These are phyloP conservation scores for Ehretia macrophylla DNA, from an alignment of 257 asterid genomes.

Conservation along the genomic window DNA sequence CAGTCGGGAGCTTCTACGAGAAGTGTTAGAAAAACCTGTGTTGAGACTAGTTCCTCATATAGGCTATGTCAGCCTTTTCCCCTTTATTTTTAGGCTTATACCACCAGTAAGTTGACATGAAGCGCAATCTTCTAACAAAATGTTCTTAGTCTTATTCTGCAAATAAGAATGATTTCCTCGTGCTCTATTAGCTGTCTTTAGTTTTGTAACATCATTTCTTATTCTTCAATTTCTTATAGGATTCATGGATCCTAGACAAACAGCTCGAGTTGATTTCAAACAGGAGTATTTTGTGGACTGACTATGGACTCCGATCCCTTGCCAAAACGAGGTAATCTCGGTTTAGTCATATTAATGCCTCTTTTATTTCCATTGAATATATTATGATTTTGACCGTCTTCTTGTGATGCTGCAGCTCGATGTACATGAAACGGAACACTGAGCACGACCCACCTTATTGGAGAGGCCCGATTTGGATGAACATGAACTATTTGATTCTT, in stretches of 20 bases:
- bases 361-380: neutral
- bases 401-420: slow-evolving; percentile 43
- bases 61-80: slow-evolving; percentile 97
- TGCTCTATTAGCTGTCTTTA: neutral
- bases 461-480: slow-evolving; percentile 99
- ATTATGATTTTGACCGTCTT: neutral
- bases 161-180: neutral
- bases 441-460: slow-evolving; percentile 97
- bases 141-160: neutral
- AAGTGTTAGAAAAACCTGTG: slow-evolving; percentile 68
- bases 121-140: too few species aligned
- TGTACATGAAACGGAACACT: slow-evolving; percentile 92
- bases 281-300: slow-evolving; percentile 77
- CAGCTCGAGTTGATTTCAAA: slow-evolving; percentile 88
- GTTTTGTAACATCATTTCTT: neutral
- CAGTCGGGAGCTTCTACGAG: slow-evolving; percentile 63
- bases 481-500: slow-evolving; percentile 89
- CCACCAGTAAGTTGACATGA: slow-evolving; percentile 77
- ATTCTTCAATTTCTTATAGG: slow-evolving; percentile 30
- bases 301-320: slow-evolving; percentile 87
- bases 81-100: slow-evolving; percentile 84
- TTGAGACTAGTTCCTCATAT: slow-evolving; percentile 85
- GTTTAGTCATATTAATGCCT: neutral
- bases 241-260: slow-evolving; percentile 68
- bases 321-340: slow-evolving; percentile 72